Percentiles rank a stretch among this genome's conserved stretches.
These are phyloP conservation scores for Fusarium citri DNA, from an alignment of 2,329 filamentous ascomycete species.

Conservation along the genomic window DNA sequence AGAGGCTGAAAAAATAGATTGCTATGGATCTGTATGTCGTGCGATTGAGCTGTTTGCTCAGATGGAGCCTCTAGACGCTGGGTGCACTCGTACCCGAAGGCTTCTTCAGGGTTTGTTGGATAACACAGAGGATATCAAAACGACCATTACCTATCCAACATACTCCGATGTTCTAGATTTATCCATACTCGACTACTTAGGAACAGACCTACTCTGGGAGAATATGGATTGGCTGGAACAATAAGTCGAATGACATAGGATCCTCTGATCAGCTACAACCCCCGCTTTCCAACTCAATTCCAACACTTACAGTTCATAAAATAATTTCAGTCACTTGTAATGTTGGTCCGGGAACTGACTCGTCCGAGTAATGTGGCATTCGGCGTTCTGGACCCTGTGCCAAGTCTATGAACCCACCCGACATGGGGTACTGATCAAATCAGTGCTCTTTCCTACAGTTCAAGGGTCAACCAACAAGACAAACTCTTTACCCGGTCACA, in stretches of 20 bases:
- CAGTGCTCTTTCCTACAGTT: neutral
- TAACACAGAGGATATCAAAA: neutral
- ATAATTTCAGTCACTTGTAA: neutral
- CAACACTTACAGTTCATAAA: no score
- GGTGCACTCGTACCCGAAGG: constrained; percentile 7
- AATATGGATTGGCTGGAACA: neutral
- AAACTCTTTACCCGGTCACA: neutral
- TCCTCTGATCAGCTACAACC: no score
- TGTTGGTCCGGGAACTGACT: neutral
- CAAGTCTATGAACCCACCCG: neutral
- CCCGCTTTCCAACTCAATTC: neutral
- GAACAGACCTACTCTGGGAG: constrained; percentile 1
- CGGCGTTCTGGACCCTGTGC: neutral
- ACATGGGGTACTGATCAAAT: neutral
- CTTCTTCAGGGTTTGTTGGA: neutral
- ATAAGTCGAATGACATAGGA: no score
- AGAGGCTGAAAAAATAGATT: neutral
- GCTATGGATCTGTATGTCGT: neutral
- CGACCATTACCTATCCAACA: neutral
- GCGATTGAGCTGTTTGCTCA: neutral
- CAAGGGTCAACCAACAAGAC: neutral
- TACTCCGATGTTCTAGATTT: neutral
- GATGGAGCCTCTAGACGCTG: constrained; percentile 1
- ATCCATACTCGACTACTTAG: neutral
- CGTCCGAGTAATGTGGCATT: neutral